Base-by-base conservation (phyloP, 495 filamentous ascomycete genomes). In the Penicillium alfredii region DNA sequence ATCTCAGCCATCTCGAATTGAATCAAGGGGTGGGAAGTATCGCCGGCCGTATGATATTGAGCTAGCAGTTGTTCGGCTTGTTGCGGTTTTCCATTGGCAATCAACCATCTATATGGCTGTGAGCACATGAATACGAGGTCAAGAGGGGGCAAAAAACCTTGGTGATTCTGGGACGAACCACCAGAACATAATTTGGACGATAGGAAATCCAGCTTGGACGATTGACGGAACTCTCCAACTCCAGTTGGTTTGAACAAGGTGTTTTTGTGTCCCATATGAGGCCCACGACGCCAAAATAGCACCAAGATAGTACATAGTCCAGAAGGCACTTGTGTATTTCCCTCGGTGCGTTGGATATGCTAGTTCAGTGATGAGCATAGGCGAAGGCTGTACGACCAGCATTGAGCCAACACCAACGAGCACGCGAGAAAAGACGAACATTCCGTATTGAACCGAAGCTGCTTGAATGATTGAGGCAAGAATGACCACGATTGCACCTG, bases 301-400 rank as follows among this genome's bases (percentile, higher is more conserved):
- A 16, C 79, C 78, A 15, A 77, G 62, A 56, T 79, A 66, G 55
- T 61, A 73, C 8, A 68, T 53, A 3, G 63, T 79, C 76, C 74
- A 80, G 42, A 76, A 64, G 25, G 57, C 56, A 20, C 64, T 67
- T 69, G 80, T 57, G 76, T 66, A 55, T 68, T 60, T 74, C 17
- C 67, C 74, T 53, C 78, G 76, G 45, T 81, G 77, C 45, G 79
- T 76, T 20, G 78, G 75, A 43, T 81, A 77, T 22, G 66, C 68
- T 14, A 82, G 51, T 56, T 82, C 78, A 9, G 73, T 78, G 24
- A 81, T 66, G 32, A 82, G 58, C 55, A 80, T 71, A 15, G 78
- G 76, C 5, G 78, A 73, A n/a, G 73, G 49, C 22, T 56, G 52
- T 7, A 45, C 42, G n/a, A 51, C 49, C 13, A 64, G 38, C 17